A percentile compares a stretch with the other conserved stretches of the same genome.
Conservation (phyloP, 805 yeast species). For the Metschnikowia dekortorum region DNA sequence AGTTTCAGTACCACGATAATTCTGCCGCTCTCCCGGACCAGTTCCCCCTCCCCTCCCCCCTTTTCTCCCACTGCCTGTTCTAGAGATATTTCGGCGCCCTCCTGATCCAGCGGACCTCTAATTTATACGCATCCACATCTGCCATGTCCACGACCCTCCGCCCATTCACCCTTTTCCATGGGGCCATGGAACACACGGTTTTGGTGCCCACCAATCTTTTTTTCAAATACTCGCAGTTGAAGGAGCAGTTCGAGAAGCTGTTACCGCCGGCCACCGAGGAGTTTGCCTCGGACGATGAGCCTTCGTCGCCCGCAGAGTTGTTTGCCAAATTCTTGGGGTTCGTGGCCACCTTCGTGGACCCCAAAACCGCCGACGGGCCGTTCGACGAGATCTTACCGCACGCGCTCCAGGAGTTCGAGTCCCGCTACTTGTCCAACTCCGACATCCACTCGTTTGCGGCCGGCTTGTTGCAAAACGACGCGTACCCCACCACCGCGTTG, state of each 20-base stretch:
- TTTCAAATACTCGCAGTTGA: slow-evolving; percentile 78
- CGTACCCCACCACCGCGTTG: slow-evolving; percentile 58
- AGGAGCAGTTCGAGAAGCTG: slow-evolving; percentile 75
- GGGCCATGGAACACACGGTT: slow-evolving; percentile 81
- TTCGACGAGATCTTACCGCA: slow-evolving; percentile 67
- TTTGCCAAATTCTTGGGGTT: slow-evolving; percentile 80
- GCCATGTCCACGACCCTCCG: slow-evolving; percentile 38
- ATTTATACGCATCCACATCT: background rate
- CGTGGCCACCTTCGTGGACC: slow-evolving; percentile 47
- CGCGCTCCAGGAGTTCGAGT: slow-evolving; percentile 78
- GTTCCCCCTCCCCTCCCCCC: background rate
- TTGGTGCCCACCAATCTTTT: slow-evolving; percentile 80
- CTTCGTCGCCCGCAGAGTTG: slow-evolving; percentile 79
- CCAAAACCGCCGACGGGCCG: slow-evolving; percentile 45
- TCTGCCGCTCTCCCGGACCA: background rate
- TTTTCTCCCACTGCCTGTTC: background rate
- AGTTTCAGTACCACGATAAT: background rate
- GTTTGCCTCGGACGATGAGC: slow-evolving; percentile 82
- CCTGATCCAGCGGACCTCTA: background rate
- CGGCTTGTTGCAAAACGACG: slow-evolving; percentile 49
- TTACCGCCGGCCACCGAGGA: slow-evolving; percentile 82
- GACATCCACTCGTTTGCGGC: slow-evolving; percentile 92
- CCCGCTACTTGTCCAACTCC: slow-evolving; percentile 54
- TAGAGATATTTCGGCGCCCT: background rate
- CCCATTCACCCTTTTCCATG: slow-evolving; percentile 81